phyloP scores from a whole-genome alignment of 768 basidiomycete genomes.

The Auriscalpium vulgare region DNA sequence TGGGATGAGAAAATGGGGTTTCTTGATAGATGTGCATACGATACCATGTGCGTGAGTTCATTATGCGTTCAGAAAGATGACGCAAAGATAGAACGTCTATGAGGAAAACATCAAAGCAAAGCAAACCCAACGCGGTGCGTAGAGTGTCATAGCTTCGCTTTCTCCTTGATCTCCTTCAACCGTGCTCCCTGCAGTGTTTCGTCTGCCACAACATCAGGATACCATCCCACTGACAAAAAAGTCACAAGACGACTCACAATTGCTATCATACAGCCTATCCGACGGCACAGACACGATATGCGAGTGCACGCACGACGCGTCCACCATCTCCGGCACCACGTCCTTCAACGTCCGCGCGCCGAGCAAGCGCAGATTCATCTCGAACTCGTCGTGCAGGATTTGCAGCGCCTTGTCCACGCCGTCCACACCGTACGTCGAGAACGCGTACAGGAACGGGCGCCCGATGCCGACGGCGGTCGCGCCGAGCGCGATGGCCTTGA shows the following conservation, averaged over 20 bases:
- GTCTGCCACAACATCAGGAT: slow-evolving; percentile 21
- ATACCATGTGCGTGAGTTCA: no score
- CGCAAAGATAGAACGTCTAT: no score
- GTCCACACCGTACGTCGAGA: slow-evolving; percentile 80
- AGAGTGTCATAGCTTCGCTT: slow-evolving; percentile 28
- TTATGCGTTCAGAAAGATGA: no score
- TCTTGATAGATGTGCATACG: no score
- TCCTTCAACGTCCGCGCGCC: slow-evolving; percentile 79
- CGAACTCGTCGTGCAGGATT: slow-evolving; percentile 89
- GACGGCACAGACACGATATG: slow-evolving; percentile 64
- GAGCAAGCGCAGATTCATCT: slow-evolving; percentile 93
- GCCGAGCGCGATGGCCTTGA: slow-evolving; percentile 83
- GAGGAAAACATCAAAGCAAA: no score
- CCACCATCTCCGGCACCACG: slow-evolving; percentile 84
- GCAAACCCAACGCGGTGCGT: no score
- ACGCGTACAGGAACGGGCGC: slow-evolving; percentile 82
- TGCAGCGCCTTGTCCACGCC: slow-evolving; percentile 80
- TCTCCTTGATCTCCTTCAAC: slow-evolving; percentile 26
- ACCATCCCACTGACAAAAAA: background rate
- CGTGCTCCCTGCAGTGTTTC: slow-evolving; percentile 36
- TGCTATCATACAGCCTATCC: slow-evolving; percentile 69
- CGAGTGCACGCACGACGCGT: slow-evolving; percentile 57
- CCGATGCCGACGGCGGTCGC: slow-evolving; percentile 89
- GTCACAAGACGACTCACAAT: slow-evolving; percentile 52
- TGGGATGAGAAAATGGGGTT: no score